These are phyloP conservation scores for Bidens hawaiensis DNA, from an alignment of 140 eudicot genomes.

Conservation along the genomic window DNA sequence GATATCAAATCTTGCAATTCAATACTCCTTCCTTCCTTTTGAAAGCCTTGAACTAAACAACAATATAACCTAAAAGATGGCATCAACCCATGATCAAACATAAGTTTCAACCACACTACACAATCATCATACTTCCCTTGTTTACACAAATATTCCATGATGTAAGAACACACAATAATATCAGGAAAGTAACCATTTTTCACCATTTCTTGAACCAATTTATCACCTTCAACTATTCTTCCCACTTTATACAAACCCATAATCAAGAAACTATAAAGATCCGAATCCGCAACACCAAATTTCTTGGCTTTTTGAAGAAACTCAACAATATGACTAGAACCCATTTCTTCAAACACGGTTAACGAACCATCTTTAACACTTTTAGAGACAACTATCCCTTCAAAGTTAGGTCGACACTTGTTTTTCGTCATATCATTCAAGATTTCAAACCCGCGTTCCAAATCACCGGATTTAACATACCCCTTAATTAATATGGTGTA, in stretches of 20 bases:
- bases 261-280: constrained; percentile 26
- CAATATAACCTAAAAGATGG: constrained; percentile 27
- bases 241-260: constrained; percentile 37
- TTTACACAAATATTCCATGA: constrained; percentile 20
- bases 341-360: constrained; percentile 16
- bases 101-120: constrained; percentile 25
- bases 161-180: constrained; percentile 16
- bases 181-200: constrained; percentile 26
- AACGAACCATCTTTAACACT: constrained; percentile 12
- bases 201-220: constrained; percentile 34
- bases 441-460: constrained; percentile 26
- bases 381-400: constrained; percentile 18
- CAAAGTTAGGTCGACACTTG: constrained; percentile 24
- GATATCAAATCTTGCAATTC: constrained; percentile 25
- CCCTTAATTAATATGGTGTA: constrained; percentile 24
- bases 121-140: constrained; percentile 24
- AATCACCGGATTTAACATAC: constrained; percentile 18
- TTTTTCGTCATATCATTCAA: constrained; percentile 29
- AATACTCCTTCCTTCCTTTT: constrained; percentile 27
- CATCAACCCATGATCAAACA: constrained; percentile 28
- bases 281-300: constrained; percentile 8
- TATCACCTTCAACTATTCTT: constrained; percentile 28
- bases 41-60: constrained; percentile 23
- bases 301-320: constrained; percentile 18
- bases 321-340: constrained; percentile 11